phyloP scores from a whole-genome alignment of 768 basidiomycete species.

The Collybia nuda region DNA sequence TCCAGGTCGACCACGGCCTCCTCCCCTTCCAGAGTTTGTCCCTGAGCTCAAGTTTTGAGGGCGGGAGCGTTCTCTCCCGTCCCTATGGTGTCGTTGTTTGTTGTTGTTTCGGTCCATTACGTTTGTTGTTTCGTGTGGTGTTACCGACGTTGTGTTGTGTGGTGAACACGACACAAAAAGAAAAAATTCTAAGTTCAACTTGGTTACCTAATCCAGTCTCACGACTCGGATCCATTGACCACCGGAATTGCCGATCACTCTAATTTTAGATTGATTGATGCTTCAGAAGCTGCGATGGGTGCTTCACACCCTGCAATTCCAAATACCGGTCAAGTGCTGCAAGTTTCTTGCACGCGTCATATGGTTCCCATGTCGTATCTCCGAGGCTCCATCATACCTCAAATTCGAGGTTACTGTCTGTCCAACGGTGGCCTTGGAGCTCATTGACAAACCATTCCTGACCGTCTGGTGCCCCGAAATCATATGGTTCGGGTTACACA shows the following conservation, averaged over 20 bases:
- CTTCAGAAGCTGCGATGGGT: constrained; percentile 4
- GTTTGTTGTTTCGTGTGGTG: not conserved
- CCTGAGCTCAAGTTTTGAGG: too few relatives aligned
- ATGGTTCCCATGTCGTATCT: constrained; percentile 5
- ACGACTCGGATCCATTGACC: not conserved
- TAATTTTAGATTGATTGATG: not conserved
- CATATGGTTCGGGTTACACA: constrained; percentile 3
- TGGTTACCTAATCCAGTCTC: not conserved
- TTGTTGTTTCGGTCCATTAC: not conserved
- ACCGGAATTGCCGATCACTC: not conserved
- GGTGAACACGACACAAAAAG: not conserved
- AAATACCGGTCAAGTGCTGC: constrained; percentile 28
- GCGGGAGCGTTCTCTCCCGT: too few relatives aligned
- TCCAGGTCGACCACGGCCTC: too few relatives aligned
- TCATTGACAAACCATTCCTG: constrained; percentile 10
- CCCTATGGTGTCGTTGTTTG: not conserved
- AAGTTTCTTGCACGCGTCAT: constrained; percentile 19
- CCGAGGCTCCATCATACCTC: constrained; percentile 2
- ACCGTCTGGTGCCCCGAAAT: not conserved
- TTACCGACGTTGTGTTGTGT: not conserved
- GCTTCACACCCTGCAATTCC: constrained; percentile 21
- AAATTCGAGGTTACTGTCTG: not conserved
- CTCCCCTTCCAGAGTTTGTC: too few relatives aligned
- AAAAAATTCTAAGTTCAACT: not conserved
- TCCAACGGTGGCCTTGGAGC: constrained; percentile 1